Evolutionary conservation across 163 green algal genomes (phyloP).

Genomic region (Scenedesmus sp.): DNA sequence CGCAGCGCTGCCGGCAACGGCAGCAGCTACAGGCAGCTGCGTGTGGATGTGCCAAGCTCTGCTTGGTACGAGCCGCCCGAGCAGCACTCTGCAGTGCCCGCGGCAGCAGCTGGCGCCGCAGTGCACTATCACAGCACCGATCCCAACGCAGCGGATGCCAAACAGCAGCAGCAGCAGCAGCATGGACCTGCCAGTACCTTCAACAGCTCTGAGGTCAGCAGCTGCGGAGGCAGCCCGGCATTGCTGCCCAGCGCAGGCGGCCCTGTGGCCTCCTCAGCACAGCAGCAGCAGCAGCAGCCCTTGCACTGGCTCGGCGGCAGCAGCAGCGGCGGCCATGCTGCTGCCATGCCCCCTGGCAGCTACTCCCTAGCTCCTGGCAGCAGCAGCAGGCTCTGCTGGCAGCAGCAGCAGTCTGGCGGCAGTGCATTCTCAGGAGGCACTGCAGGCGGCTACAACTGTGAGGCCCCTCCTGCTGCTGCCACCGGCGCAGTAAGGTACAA

Average conservation of each 20-base stretch:
- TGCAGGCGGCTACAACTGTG: not conserved
- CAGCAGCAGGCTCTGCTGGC: not conserved
- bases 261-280: not conserved
- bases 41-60: not conserved
- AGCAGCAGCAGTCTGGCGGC: not conserved
- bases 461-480: not conserved
- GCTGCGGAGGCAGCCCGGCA: constrained; percentile 31
- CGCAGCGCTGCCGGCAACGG: not conserved
- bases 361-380: not conserved
- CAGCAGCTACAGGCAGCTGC: constrained; percentile 27
- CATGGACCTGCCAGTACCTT: not conserved
- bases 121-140: not conserved
- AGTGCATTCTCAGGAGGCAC: not conserved
- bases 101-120: constrained; percentile 3
- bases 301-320: not conserved
- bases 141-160: not conserved
- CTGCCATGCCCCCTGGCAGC: not conserved
- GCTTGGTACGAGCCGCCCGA: not conserved
- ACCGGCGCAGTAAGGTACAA: not conserved
- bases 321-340: not conserved
- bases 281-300: not conserved
- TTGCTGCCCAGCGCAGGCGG: not conserved
- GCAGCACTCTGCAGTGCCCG: not conserved
- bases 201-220: constrained; percentile 43
- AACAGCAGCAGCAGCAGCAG: constrained; percentile 23